Base-by-base conservation (phyloP, 139 green algal genomes). In the Chlamydomonas asymmetrica region DNA sequence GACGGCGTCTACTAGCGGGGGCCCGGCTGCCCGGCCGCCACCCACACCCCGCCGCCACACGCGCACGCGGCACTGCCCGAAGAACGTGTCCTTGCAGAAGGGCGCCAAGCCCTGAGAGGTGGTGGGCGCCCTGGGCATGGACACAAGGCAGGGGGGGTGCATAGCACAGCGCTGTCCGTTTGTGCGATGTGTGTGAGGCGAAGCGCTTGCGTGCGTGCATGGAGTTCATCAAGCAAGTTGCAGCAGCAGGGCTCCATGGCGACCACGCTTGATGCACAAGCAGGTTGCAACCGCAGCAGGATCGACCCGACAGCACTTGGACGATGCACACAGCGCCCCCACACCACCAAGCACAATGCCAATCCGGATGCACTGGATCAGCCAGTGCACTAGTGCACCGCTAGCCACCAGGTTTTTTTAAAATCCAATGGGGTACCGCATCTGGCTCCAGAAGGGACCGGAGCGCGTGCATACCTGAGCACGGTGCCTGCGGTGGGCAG, bases 71-170 rank as follows among this genome's bases (percentile, higher is more conserved):
- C 48, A 80, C 31, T 29, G 74, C 34, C 94, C 95, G 63, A 82
- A 88, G 74, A 99, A 99, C 13, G 92, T 97, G 89, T 99, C 95
- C 66, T 89, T 83, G 82, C 94, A 98, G 49, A 95, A 87, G 22
- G 92, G 89, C 1, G 86, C 73, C 8, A 98, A 80, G 13, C 94
- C 94, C n/a, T 87, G n/a, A 34, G 86, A 66, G 13, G 82, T 82
- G n/a, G 92, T 96, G 43, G 95, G 94, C 20, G 94, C 94, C 27
- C 87, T 83, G 66, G 5, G n/a, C 31, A 13, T n/a, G n/a, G 31
- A 18, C 20, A 8, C 1, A 8, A 27, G 35, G 1, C 6, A 7
- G 50, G 25, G 39, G n/a, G 43, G 8, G 38, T 54, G 56, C 16
- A 52, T 16, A 63, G 34, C 31, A 27, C 66, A 74, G 39, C 18